These are phyloP conservation scores for Agaricales sp. DNA, from an alignment of 1,284 basidiomycete species.

Conservation along the genomic window DNA sequence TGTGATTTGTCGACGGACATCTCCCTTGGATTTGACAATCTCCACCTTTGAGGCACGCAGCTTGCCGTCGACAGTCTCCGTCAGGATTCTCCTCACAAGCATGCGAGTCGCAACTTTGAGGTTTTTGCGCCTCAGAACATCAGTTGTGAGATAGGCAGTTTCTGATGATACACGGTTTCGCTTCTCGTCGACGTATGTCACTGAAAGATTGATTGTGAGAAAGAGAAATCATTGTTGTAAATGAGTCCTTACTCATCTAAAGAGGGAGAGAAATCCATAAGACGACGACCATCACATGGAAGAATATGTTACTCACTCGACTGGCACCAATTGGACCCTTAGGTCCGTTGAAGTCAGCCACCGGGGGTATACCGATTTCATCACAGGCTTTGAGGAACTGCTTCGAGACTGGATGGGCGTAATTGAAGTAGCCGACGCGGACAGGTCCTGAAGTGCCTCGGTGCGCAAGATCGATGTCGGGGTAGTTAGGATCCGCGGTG, in stretches of 20 bases:
- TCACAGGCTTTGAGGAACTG: constrained; percentile 38
- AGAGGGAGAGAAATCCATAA: background rate
- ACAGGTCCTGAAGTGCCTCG: constrained; percentile 43
- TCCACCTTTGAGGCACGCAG: constrained; percentile 53
- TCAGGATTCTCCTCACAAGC: constrained; percentile 44
- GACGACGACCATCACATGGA: constrained; percentile 1
- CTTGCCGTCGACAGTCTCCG: constrained; percentile 32
- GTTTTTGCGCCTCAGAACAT: constrained; percentile 51
- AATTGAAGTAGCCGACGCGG: constrained; percentile 31
- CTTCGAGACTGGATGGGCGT: constrained; percentile 23
- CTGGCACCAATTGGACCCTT: constrained; percentile 39
- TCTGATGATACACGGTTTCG: constrained; percentile 49
- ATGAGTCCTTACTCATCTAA: constrained; percentile 3
- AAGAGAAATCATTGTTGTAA: background rate
- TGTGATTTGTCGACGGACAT: constrained; percentile 28
- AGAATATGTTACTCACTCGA: constrained; percentile 27
- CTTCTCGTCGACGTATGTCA: constrained; percentile 49
- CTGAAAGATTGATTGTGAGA: constrained; percentile 20
- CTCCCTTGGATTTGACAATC: constrained; percentile 28
- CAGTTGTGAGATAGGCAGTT: constrained; percentile 50
- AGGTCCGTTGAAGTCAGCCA: constrained; percentile 39
- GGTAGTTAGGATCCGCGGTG: constrained; percentile 32
- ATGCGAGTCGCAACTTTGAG: constrained; percentile 46
- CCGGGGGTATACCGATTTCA: constrained; percentile 35
- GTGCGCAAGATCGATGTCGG: constrained; percentile 31